Evolutionary conservation across 495 filamentous ascomycete species (phyloP).

Genomic region (Acidiella bohemica): DNA sequence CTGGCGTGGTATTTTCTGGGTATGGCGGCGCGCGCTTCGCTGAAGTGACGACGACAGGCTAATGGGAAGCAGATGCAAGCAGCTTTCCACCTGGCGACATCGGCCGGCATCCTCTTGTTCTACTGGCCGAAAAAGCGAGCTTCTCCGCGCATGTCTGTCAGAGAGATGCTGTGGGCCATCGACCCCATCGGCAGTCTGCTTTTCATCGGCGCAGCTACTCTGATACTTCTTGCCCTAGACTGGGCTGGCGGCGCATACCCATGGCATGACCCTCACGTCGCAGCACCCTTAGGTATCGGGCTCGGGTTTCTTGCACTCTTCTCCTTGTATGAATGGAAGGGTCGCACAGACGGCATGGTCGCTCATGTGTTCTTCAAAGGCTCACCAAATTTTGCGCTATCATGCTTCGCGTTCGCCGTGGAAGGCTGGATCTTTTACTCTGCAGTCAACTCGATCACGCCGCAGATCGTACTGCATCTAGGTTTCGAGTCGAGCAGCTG

Average conservation of each 20-base stretch:
- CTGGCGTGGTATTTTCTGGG: slow-evolving; percentile 44
- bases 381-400: slow-evolving; percentile 40
- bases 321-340: slow-evolving; percentile 41
- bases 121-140: slow-evolving; percentile 35
- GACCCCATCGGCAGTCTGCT: slow-evolving; percentile 40
- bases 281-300: slow-evolving; percentile 35
- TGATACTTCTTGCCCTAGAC: slow-evolving; percentile 39
- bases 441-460: slow-evolving; percentile 41
- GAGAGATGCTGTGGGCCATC: slow-evolving; percentile 36
- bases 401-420: slow-evolving; percentile 41
- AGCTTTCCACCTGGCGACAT: slow-evolving; percentile 35
- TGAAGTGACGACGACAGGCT: too few relatives aligned
- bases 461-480: slow-evolving; percentile 40
- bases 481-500: slow-evolving; percentile 36
- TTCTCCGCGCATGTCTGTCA: slow-evolving; percentile 32
- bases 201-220: slow-evolving; percentile 36
- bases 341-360: slow-evolving; percentile 37
- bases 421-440: slow-evolving; percentile 46
- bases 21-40: background rate
- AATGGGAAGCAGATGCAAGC: slow-evolving; percentile 42
- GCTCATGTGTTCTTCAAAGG: slow-evolving; percentile 41
- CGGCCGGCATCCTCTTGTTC: slow-evolving; percentile 36
- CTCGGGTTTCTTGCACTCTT: slow-evolving; percentile 35
- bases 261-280: slow-evolving; percentile 38
- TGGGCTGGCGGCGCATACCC: slow-evolving; percentile 39